These are phyloP conservation scores for Buxus sempervirens DNA, from an alignment of 164 flowering plant species.

Conservation along the genomic window DNA sequence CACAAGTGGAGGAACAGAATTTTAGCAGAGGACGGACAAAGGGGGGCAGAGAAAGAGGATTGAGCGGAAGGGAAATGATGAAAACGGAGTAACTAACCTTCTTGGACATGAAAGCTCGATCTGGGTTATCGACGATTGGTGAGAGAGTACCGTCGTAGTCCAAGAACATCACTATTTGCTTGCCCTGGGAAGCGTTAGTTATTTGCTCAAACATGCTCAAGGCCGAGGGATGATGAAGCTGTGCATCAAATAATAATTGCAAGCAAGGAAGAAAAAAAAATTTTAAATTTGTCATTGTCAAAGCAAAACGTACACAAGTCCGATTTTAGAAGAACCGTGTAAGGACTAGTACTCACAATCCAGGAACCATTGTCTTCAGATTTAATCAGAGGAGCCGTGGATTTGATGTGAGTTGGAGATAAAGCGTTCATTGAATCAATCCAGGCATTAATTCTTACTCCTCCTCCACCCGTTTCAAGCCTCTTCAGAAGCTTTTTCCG, in stretches of 20 bases:
- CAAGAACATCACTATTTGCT: slow-evolving; percentile 72
- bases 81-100: slow-evolving; percentile 47
- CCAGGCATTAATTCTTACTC: slow-evolving; percentile 43
- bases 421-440: slow-evolving; percentile 58
- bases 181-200: slow-evolving; percentile 53
- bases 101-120: slow-evolving; percentile 79
- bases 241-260: not conserved
- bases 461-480: slow-evolving; percentile 26
- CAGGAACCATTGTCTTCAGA: slow-evolving; percentile 25
- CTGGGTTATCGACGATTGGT: slow-evolving; percentile 89
- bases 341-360: slow-evolving; percentile 27
- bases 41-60: not conserved
- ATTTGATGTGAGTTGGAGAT: slow-evolving; percentile 64
- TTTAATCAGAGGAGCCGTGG: slow-evolving; percentile 26
- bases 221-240: slow-evolving; percentile 81
- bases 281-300: not conserved
- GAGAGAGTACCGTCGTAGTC: slow-evolving; percentile 95
- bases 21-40: not conserved
- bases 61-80: not conserved
- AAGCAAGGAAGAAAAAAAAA: not conserved
- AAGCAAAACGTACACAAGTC: not conserved
- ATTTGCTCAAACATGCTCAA: slow-evolving; percentile 67
- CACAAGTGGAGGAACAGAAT: not conserved
- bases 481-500: slow-evolving; percentile 27
- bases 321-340: too few relatives aligned